A percentile compares a stretch with the other conserved stretches of the same genome.
phyloP scores from a whole-genome alignment of 352 stramenopile species.

The Globisporangium radiosum region DNA sequence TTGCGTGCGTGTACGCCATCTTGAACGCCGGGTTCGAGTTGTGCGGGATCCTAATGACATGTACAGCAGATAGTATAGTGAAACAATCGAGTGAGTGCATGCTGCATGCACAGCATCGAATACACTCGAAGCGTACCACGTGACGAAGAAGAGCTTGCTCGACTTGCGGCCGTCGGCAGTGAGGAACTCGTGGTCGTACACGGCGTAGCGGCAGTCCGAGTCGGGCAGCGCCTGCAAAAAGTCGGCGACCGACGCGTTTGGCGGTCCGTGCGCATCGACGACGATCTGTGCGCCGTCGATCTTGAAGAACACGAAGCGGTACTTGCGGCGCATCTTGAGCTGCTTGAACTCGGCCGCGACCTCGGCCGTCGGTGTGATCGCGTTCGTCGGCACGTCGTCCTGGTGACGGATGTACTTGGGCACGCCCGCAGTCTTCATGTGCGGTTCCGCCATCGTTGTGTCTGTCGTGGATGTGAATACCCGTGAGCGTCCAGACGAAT shows the following conservation, averaged over 20 bases:
- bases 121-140: conserved; percentile 33
- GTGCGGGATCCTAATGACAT: conserved; percentile 46
- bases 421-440: conserved; percentile 84
- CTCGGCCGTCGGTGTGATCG: conserved; percentile 57
- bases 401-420: conserved; percentile 68
- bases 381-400: conserved; percentile 60
- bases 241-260: conserved; percentile 38
- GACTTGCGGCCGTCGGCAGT: conserved; percentile 76
- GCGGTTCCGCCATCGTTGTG: conserved; percentile 58
- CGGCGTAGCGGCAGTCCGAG: conserved; percentile 79
- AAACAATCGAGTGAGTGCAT: no score
- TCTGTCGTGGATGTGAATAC: background rate
- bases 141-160: conserved; percentile 86
- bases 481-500: no score
- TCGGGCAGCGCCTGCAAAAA: conserved; percentile 63
- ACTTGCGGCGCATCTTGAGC: conserved; percentile 86
- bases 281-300: conserved; percentile 71
- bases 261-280: conserved; percentile 48
- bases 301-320: conserved; percentile 79
- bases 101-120: background rate
- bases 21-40: conserved; percentile 80
- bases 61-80: background rate
- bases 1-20: conserved; percentile 87
- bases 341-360: conserved; percentile 73
- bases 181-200: conserved; percentile 83